phyloP scores from a whole-genome alignment of 176 grass and related monocot genomes.

The Luzula sylvatica region DNA sequence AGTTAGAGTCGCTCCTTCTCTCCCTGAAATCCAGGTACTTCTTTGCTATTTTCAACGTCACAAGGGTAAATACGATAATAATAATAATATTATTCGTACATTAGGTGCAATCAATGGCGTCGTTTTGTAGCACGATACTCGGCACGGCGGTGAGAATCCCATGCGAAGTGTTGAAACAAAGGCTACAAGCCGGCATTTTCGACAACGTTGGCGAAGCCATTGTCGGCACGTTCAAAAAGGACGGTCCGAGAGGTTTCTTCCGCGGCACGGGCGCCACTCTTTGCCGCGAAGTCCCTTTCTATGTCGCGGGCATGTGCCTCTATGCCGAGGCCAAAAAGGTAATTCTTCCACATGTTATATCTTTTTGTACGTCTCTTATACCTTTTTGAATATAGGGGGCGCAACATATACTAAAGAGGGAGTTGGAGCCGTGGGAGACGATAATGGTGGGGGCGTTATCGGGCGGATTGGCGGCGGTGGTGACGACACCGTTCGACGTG shows the following conservation, averaged over 20 bases:
- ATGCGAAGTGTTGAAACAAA: constrained; percentile 89
- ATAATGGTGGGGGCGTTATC: constrained; percentile 69
- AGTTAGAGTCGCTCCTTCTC: constrained; percentile 67
- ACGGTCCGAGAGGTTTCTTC: constrained; percentile 79
- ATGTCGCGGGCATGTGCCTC: constrained; percentile 91
- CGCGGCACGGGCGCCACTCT: constrained; percentile 91
- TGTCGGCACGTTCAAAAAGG: constrained; percentile 67
- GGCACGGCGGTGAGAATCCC: constrained; percentile 87
- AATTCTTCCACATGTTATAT: neutral
- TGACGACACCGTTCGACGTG: constrained; percentile 92
- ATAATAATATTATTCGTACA: constrained; percentile 1
- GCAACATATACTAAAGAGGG: constrained; percentile 57
- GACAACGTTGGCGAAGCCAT: constrained; percentile 94
- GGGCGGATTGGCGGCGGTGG: constrained; percentile 71
- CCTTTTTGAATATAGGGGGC: constrained; percentile 24
- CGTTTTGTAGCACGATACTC: constrained; percentile 90
- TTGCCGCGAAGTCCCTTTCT: constrained; percentile 92
- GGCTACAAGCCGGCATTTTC: constrained; percentile 81
- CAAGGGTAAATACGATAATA: neutral
- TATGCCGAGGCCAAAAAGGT: constrained; percentile 98
- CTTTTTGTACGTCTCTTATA: neutral
- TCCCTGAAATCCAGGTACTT: constrained; percentile 80
- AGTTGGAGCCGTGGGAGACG: constrained; percentile 87
- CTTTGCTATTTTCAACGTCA: neutral
- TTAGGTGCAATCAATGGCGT: constrained; percentile 88